Evolutionary conservation across 1,139 yeast genomes (phyloP), one percentile per base, ranked within the genome.

Genomic region (Chernovozyma sophiae-reginae): DNA sequence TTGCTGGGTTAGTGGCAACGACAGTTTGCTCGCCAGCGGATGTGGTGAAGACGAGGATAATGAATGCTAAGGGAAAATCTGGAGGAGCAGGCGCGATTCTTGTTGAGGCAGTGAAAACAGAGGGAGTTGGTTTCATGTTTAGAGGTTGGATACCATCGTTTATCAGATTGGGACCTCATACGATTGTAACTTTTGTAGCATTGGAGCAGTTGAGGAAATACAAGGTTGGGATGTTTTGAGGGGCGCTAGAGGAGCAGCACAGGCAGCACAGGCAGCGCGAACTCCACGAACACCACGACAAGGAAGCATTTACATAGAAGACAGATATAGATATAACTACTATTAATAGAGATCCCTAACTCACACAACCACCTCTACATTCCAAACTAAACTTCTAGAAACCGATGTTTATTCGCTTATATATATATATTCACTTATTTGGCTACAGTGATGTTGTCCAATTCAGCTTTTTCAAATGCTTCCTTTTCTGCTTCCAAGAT

Each of bases 401-500:
- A 26, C 30, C 30, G 15, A 26, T 16, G 18, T 14, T 16, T 7
- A 34, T 22, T n/a, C 11, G 13, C 7, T 19, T 23, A 31, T 17
- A 24, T 34, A 25, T 5, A 34, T 31, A 28, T 31, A 20, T 31
- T 16, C 8, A 13, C 16, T 35, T 37, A 38, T 31, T 41, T 37
- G 41, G 51, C 44, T 38, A 74, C 68, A 49, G 68, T 67, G 45
- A 87, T 74, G 74, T 86, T 84, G 74, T 90, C 96, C 57, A 92
- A 79, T 59, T 84, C 95, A 46, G 75, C 79, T 70, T 84, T 86
- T 73, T 90, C 98, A 50, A 77, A 74, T 36, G 82, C 84, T 65
- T 87, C 97, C 58, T 87, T 89, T 71, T 90, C 97, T 45, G 94
- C 95, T 72, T 90, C 97, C 59, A 90, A 77, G 47, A 90, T 72